A percentile compares a stretch with the other conserved stretches of the same genome.
Conservation (phyloP, 306 rosid genomes). For the Acacia melanoxylon region DNA sequence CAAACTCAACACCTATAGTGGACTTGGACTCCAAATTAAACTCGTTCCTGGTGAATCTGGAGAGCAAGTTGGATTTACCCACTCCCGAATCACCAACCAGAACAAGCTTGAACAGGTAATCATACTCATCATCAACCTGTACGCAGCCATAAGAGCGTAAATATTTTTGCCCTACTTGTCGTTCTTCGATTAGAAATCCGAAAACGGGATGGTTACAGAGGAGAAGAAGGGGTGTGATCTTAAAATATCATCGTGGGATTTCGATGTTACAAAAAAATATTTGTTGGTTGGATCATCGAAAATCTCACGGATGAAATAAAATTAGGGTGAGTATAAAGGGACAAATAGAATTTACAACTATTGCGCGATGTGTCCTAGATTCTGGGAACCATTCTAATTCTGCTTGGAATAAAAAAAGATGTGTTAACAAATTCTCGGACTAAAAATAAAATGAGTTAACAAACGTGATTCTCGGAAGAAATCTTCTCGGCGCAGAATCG, state of each 20-base stretch:
- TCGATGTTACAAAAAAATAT: background rate
- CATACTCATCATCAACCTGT: conserved; percentile 73
- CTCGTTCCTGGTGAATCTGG: conserved; percentile 82
- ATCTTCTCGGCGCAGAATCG: no score
- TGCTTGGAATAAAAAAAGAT: no score
- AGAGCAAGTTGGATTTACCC: conserved; percentile 80
- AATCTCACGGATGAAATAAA: background rate
- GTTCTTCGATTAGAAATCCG: background rate
- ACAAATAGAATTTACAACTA: background rate
- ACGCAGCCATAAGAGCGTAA: conserved; percentile 42
- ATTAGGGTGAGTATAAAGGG: background rate
- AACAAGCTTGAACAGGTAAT: conserved; percentile 79
- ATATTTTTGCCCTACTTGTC: background rate
- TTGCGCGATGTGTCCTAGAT: background rate
- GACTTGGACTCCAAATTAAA: conserved; percentile 88
- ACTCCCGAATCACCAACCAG: conserved; percentile 92
- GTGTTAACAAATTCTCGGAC: no score
- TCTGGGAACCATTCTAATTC: background rate
- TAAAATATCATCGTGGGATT: background rate
- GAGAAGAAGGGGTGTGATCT: background rate
- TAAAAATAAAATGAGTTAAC: no score
- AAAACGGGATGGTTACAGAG: background rate
- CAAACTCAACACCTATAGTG: conserved; percentile 85
- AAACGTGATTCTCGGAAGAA: no score
- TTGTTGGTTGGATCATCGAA: background rate